Base-by-base conservation (phyloP, 1,284 basidiomycete genomes). In the Ustanciosporium gigantosporum region DNA sequence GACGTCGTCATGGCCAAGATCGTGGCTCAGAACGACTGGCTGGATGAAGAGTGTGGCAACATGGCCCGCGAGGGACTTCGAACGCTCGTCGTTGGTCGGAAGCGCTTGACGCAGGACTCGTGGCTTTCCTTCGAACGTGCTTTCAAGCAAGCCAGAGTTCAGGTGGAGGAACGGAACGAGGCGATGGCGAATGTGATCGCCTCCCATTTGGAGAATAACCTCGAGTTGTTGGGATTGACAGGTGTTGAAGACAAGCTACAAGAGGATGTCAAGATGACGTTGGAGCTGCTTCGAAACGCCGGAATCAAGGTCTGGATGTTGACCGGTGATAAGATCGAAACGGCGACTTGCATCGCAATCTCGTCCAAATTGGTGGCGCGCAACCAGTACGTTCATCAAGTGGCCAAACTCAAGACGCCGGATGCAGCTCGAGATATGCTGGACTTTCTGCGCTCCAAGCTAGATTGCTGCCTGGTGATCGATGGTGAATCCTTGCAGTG, bases 281-380 rank as follows among this genome's bases (percentile, higher is more conserved):
- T 98, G 55, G 95, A 98, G 80, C 77, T 97, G 38, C 79, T 99
- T 62, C 82, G 93, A 58, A 98, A 98, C 76, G 95, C 94, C 0
- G 94, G 94, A 2, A 87, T 99, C 80, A 96, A 91, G 82, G 96
- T 99, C 46, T 99, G 95, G 95, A 98, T 99, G 95, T 82, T 98
- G 70, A 99, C 95, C 0, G 95, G 95, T 0, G 95, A 98, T 80
- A 98, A 98, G 82, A 92, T 98, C 57, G 95, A 99, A 82, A 99
- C 95, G 3, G 95, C 95, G 6, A 89, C 93, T 24, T 96, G 93
- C 79, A 98, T 99, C 70, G 93, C 94, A 1, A 92, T 97, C 58
- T 96, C 91, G 27, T 95, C 90, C 23, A 98, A 97, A 77, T 82
- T 98, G 20, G 94, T 98, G 0, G 88, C 91, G 15, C 83, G 95